Evolutionary conservation across 176 grass and related monocot genomes (phyloP), one percentile per base, ranked within the genome.

Genomic region (Dendrocalamus sinicus): DNA sequence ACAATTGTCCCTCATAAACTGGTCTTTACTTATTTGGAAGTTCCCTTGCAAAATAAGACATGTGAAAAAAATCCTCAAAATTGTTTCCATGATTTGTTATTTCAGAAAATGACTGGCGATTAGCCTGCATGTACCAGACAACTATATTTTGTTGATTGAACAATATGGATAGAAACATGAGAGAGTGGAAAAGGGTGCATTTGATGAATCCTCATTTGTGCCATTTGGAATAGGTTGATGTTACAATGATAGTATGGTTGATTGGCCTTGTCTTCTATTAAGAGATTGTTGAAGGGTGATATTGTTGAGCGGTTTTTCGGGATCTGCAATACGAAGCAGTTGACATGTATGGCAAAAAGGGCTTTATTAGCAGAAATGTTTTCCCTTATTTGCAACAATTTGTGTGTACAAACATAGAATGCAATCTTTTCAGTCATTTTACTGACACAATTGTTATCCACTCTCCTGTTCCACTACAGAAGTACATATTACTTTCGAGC

Each of bases 81-180:
- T 10, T 50, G 0, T 73, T 51, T 51, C 46, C 26, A 51, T 16
- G 17, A 22, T n/a, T n/a, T 50, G 12, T 43, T 48, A 83, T 52
- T 35, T 39, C 52, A 80, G 17, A 32, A 67, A 39, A 67, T 32
- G 1, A 3, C 12, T n/a, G 30, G 19, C 53, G 63, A 23, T 81
- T 68, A 10, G 10, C 13, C 6, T 22, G 45, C 62, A 39, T 80
- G 41, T 20, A 65, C 30, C 1, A 20, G 73, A 55, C 48, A 55
- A 75, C 14, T 30, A 19, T 54, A 35, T 53, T 19, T 75, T 28
- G 48, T 52, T 81, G 48, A 74, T 50, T 71, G n/a, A 72, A n/a
- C 40, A 46, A 45, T 85, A 35, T 45, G 59, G 9, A 53, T 47
- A 54, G 30, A 45, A 77, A 57, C n/a, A 76, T 2, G 54, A 50